These are phyloP conservation scores for Phytopythium oedochilum DNA, from an alignment of 352 stramenopile species.

Conservation along the genomic window DNA sequence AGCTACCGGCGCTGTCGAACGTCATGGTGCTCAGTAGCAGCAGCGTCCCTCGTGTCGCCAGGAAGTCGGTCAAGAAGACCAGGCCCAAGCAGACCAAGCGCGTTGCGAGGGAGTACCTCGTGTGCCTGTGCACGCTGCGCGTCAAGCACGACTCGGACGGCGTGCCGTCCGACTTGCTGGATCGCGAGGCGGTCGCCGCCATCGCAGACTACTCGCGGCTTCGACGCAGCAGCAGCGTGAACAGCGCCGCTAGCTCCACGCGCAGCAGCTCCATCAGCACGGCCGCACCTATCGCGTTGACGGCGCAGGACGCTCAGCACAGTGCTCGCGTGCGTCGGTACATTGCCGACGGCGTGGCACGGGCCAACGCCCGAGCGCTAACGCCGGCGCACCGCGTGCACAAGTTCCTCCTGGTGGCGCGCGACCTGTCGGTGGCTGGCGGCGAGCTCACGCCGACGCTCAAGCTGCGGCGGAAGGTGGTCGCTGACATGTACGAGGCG, in stretches of 20 bases:
- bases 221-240: conserved; percentile 3
- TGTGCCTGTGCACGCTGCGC: conserved; percentile 80
- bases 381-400: conserved; percentile 59
- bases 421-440: conserved; percentile 82
- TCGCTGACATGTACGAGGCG: conserved; percentile 83
- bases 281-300: conserved; percentile 64
- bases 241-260: background rate
- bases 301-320: conserved; percentile 66
- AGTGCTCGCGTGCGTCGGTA: conserved; percentile 72
- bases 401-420: conserved; percentile 73
- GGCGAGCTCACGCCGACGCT: conserved; percentile 93
- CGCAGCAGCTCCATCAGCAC: conserved; percentile 4
- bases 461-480: conserved; percentile 90
- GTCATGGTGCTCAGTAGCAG: conserved; percentile 55
- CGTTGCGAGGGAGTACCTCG: conserved; percentile 75
- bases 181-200: conserved; percentile 58
- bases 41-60: background rate
- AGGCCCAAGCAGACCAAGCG: background rate
- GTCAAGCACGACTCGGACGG: conserved; percentile 57
- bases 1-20: conserved; percentile 77
- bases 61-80: background rate
- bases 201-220: conserved; percentile 22
- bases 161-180: conserved; percentile 63
- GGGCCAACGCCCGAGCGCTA: conserved; percentile 46
- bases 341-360: conserved; percentile 65